These are phyloP conservation scores for Linum usitatissimum DNA, from an alignment of 345 rosid species.

Conservation along the genomic window DNA sequence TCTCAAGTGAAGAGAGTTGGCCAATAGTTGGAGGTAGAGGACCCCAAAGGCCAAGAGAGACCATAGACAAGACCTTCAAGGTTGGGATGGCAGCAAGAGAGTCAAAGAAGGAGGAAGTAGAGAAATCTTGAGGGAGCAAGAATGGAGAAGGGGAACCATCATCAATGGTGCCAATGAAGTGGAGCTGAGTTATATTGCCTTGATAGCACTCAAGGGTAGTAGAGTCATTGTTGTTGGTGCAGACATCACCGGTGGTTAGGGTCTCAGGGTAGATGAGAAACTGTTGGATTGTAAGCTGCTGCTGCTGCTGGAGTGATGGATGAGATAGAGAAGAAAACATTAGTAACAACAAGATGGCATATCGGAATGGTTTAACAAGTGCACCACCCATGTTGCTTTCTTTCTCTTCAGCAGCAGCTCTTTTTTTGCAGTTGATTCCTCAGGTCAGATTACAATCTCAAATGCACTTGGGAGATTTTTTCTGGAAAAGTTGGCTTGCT, in stretches of 20 bases:
- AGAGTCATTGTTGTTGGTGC: constrained; percentile 31
- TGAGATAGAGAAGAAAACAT: constrained; percentile 5
- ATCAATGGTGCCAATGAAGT: constrained; percentile 30
- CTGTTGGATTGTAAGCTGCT: constrained; percentile 30
- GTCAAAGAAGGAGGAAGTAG: constrained; percentile 27
- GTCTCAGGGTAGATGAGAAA: constrained; percentile 32
- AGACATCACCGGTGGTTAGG: constrained; percentile 20
- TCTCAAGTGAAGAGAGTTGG: constrained; percentile 39
- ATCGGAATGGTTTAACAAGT: too few relatives aligned
- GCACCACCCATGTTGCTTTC: too few relatives aligned
- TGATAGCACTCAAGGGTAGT: constrained; percentile 41
- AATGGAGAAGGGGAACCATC: constrained; percentile 14
- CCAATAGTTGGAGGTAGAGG: constrained; percentile 33
- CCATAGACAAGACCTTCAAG: constrained; percentile 50
- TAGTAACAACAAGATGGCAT: not conserved
- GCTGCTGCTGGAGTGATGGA: constrained; percentile 24
- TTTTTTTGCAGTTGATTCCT: too few relatives aligned
- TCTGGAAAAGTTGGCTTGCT: not conserved
- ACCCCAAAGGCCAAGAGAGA: constrained; percentile 44
- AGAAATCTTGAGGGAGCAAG: constrained; percentile 18
- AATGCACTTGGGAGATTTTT: too few relatives aligned
- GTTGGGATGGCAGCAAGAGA: constrained; percentile 25
- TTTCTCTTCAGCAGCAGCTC: too few relatives aligned
- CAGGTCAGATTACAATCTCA: too few relatives aligned
- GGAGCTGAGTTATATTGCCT: constrained; percentile 49